phyloP scores from a whole-genome alignment of 768 basidiomycete species.

The Solioccasus polychromus region DNA sequence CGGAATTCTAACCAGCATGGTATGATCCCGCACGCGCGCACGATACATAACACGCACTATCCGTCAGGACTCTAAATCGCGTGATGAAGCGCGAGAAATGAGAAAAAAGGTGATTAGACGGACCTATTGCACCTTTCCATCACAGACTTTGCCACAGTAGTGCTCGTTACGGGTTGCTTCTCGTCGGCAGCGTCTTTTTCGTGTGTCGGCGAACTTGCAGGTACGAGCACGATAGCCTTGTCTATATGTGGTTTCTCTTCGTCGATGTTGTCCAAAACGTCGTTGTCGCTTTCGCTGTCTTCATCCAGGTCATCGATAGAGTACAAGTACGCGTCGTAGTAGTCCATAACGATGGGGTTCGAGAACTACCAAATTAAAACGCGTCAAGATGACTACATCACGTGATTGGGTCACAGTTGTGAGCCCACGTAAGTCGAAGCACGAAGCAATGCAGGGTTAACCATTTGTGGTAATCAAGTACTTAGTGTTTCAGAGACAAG shows the following conservation, averaged over 20 bases:
- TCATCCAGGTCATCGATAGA: slow-evolving; percentile 21
- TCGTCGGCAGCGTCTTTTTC: neutral
- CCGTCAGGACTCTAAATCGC: slow-evolving; percentile 18
- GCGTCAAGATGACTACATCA: too few relatives aligned
- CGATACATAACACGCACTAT: slow-evolving; percentile 18
- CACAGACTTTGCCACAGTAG: neutral
- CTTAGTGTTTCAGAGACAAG: too few relatives aligned
- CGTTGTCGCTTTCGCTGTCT: slow-evolving; percentile 18
- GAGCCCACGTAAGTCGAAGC: too few relatives aligned
- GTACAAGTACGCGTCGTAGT: slow-evolving; percentile 23
- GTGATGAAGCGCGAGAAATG: neutral
- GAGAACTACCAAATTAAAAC: too few relatives aligned
- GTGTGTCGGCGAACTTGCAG: slow-evolving; percentile 11
- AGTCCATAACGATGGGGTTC: slow-evolving; percentile 14
- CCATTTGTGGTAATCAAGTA: too few relatives aligned
- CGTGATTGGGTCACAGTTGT: too few relatives aligned
- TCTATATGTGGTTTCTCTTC: slow-evolving; percentile 14
- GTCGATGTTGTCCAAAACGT: slow-evolving; percentile 22
- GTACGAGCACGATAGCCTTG: slow-evolving; percentile 13
- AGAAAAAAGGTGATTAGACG: neutral
- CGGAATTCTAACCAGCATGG: slow-evolving; percentile 56
- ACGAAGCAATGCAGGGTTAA: too few relatives aligned
- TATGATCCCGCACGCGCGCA: neutral
- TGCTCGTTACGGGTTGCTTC: neutral
- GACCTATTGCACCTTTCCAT: slow-evolving; percentile 19